Conservation (phyloP, 1,284 basidiomycete genomes). For the Rhodofomes roseus region DNA sequence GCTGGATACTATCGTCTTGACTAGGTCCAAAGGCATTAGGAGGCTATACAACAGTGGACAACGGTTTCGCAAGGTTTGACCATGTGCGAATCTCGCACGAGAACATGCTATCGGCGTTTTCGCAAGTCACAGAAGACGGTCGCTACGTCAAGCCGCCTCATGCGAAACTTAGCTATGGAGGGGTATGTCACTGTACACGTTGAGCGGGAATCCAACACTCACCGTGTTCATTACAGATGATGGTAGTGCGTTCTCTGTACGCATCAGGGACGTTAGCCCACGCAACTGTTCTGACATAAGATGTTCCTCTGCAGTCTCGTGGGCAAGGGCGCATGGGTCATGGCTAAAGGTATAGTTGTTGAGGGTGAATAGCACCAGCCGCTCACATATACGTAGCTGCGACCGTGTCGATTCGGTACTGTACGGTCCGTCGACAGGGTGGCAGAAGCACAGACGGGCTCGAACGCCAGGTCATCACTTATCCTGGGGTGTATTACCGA, state of each 20-base stretch:
- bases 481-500: conserved; percentile 69
- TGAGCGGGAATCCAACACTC: neutral
- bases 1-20: neutral
- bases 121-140: conserved; percentile 66
- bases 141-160: conserved; percentile 69
- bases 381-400: conserved; percentile 38
- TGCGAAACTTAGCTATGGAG: conserved; percentile 74
- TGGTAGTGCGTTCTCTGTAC: conserved; percentile 64
- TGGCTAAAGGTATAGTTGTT: conserved; percentile 46
- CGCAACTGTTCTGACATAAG: neutral
- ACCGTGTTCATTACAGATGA: conserved; percentile 45
- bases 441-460: conserved; percentile 46
- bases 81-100: conserved; percentile 70
- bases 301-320: conserved; percentile 47
- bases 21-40: conserved; percentile 62
- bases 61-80: conserved; percentile 70
- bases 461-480: conserved; percentile 65
- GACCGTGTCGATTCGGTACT: conserved; percentile 73
- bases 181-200: conserved; percentile 41
- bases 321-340: conserved; percentile 50
- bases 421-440: conserved; percentile 71
- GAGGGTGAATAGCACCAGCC: neutral
- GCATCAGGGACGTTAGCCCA: conserved; percentile 2
- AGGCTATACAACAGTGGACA: conserved; percentile 56
- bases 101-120: conserved; percentile 76